Base-by-base conservation (phyloP, 495 filamentous ascomycete species). In the Penicillium steckii region DNA sequence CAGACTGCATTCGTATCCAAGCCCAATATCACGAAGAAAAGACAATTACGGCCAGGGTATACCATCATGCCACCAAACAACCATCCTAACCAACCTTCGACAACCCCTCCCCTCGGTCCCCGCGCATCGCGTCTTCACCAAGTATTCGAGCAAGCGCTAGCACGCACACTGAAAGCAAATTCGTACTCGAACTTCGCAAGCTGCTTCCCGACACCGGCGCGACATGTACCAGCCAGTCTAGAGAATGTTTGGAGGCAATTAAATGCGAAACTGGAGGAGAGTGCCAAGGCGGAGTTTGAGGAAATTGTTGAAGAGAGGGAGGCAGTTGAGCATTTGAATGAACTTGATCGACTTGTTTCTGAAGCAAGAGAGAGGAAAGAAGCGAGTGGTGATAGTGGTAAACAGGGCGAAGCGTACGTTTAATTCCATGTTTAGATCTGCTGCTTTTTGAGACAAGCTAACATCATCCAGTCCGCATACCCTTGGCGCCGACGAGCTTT, bases 181-280 rank as follows among this genome's bases (percentile, higher is more conserved):
- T 84, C 78, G 29, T 89, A 87, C 66, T 75, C 78, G 41, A 91
- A 90, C 62, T 96, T 98, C 63, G 79, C 85, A 0, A 75, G 85
- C 18, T 98, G 94, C 67, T 98, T 95, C 68, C 94, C 94, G 0
- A 92, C 89, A 3, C 80, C 90, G 7, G 87, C 91, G 18, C 70
- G 73, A 53, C 70, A 86, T 57, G 86, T 86, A 24, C 85, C 89
- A 1, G 85, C 79, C 3, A 80, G 81, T 18, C 59, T 95, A 53
- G 77, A 80, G 62, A 77, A 73, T 18, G 81, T 90, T 43, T 89
- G 89, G 80, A 67, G 76, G 57, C 82, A 86, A 69, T 79, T 93
- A 72, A 82, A 88, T 32, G 80, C 79, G 44, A 75, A 84, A 59
- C 66, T 91, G 46, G 82, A 83, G 50, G 75, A 77, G 50, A 74